These are phyloP conservation scores for Fragilaria radians DNA, from an alignment of 108 stramenopile genomes.

Conservation along the genomic window DNA sequence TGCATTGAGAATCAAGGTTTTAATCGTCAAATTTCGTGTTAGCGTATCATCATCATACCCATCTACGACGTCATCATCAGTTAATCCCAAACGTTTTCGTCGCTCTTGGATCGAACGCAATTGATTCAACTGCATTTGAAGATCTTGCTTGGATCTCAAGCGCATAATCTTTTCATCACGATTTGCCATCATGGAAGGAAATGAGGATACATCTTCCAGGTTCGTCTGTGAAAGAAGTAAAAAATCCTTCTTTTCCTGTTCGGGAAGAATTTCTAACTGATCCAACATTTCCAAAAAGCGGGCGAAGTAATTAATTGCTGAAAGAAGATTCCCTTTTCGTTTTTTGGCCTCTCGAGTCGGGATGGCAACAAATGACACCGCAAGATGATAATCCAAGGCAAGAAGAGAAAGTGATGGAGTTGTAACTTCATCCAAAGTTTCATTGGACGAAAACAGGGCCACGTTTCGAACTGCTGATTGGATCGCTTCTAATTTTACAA, in stretches of 20 bases:
- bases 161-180: conserved; percentile 63
- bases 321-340: conserved; percentile 38
- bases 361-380: conserved; percentile 37
- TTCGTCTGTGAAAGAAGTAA: conserved; percentile 33
- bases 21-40: conserved; percentile 38
- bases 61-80: conserved; percentile 52
- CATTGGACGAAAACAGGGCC: conserved; percentile 59
- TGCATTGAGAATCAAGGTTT: conserved; percentile 35
- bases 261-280: conserved; percentile 34
- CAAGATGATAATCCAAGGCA: conserved; percentile 58
- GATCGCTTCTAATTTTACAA: conserved; percentile 20
- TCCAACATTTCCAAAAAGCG: conserved; percentile 49
- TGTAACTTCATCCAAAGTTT: conserved; percentile 56
- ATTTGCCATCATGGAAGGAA: conserved; percentile 6
- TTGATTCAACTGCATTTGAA: conserved; percentile 28
- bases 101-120: conserved; percentile 41
- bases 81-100: conserved; percentile 39
- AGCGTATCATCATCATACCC: conserved; percentile 70
- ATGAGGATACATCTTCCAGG: conserved; percentile 1
- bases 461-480: conserved; percentile 27
- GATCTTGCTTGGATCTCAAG: conserved; percentile 38
- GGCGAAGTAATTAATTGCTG: conserved; percentile 40
- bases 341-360: conserved; percentile 20
- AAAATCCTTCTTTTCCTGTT: conserved; percentile 39
- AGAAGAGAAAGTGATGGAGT: conserved; percentile 58